These are phyloP conservation scores for Curvularia eragrostidis DNA, from an alignment of 2,329 filamentous ascomycete genomes.

Conservation along the genomic window DNA sequence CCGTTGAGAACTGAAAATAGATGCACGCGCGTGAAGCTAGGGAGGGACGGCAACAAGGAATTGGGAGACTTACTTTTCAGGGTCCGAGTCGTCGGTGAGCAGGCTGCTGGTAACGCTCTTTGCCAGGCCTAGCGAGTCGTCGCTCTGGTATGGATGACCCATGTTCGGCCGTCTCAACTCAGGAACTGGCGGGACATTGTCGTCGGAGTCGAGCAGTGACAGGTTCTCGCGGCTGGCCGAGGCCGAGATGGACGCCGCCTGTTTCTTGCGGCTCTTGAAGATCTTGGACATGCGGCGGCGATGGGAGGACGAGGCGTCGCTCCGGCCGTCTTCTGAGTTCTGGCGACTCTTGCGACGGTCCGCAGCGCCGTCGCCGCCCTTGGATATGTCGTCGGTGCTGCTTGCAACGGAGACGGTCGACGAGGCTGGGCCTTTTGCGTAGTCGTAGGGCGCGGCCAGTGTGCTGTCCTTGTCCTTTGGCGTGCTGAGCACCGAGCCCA, in stretches of 20 bases:
- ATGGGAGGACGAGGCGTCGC: conserved; percentile 49
- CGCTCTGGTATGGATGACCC: conserved; percentile 40
- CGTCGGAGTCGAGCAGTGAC: conserved; percentile 27
- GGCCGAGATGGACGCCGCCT: conserved; percentile 15
- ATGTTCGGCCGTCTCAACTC: conserved; percentile 22
- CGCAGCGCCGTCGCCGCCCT: conserved; percentile 50
- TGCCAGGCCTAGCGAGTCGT: conserved; percentile 52
- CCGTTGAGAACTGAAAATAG: background rate
- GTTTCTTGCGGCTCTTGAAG: conserved; percentile 56
- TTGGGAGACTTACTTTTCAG: conserved; percentile 55
- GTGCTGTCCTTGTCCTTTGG: conserved; percentile 28
- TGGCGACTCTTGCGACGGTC: conserved; percentile 50
- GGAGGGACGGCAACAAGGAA: conserved; percentile 15
- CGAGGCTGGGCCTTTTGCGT: conserved; percentile 39
- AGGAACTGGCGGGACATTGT: conserved; percentile 35
- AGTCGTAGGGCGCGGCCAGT: conserved; percentile 33
- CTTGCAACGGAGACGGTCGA: conserved; percentile 42
- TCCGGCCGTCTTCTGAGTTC: conserved; percentile 50
- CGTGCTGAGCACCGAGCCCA: conserved; percentile 26
- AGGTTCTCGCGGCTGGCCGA: conserved; percentile 39
- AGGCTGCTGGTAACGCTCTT: conserved; percentile 58
- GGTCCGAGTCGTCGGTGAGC: conserved; percentile 59
- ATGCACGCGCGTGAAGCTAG: conserved; percentile 14
- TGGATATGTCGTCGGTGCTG: conserved; percentile 42
- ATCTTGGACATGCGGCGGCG: conserved; percentile 60